phyloP scores from a whole-genome alignment of 257 asterid species.

The Verbascum thapsus region DNA sequence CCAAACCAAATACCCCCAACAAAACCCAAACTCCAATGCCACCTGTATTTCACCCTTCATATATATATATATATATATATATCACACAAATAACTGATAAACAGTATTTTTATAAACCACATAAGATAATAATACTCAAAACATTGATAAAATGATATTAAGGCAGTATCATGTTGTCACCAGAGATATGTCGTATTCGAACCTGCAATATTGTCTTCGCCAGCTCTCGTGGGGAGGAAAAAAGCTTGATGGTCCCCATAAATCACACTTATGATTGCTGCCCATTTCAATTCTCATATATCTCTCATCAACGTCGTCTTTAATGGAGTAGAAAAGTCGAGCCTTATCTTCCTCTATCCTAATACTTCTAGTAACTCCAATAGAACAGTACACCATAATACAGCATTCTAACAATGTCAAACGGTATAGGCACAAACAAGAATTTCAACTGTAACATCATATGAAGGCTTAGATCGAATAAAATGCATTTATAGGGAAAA shows the following conservation, averaged over 20 bases:
- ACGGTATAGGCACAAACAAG: not conserved
- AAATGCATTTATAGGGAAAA: too few relatives aligned
- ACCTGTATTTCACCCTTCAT: not conserved
- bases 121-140: not conserved
- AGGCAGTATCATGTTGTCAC: not conserved
- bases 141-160: slow-evolving; percentile 19
- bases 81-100: slow-evolving; percentile 7
- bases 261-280: too few relatives aligned
- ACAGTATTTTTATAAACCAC: slow-evolving; percentile 12
- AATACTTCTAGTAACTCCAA: too few relatives aligned
- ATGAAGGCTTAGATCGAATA: not conserved
- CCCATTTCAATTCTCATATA: slow-evolving; percentile 2
- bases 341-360: too few relatives aligned
- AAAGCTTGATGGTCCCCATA: too few relatives aligned
- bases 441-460: not conserved
- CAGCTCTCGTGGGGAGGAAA: too few relatives aligned
- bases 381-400: too few relatives aligned
- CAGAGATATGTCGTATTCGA: slow-evolving; percentile 30
- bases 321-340: too few relatives aligned
- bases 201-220: slow-evolving; percentile 28
- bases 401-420: too few relatives aligned
- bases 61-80: not conserved
- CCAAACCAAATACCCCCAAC: not conserved
- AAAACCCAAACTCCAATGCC: not conserved
- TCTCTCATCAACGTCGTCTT: too few relatives aligned